These are phyloP conservation scores for Moesziomyces parantarcticus DNA, from an alignment of 1,284 basidiomycete species.

Conservation along the genomic window DNA sequence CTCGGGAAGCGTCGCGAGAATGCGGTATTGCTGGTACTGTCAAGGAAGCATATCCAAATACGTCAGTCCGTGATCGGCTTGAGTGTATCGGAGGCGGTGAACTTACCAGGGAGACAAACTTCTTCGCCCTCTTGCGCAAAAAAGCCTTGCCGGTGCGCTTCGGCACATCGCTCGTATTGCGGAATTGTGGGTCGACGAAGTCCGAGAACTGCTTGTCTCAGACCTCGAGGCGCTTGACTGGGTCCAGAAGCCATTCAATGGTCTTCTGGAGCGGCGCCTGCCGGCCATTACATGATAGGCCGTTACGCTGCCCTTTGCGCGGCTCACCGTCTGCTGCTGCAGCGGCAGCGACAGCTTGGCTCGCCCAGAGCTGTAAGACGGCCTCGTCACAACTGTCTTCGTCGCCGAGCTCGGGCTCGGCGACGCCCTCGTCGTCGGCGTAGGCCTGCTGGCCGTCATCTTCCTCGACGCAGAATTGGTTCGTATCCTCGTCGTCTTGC, in stretches of 20 bases:
- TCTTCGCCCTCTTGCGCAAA: neutral
- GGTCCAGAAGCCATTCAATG: conserved; percentile 2
- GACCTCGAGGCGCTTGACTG: conserved; percentile 11
- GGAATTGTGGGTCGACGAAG: conserved; percentile 6
- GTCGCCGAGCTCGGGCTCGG: neutral
- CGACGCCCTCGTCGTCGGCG: neutral
- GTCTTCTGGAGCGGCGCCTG: neutral
- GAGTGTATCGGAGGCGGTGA: neutral
- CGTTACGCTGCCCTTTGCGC: too few species aligned
- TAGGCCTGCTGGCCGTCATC: conserved; percentile 1
- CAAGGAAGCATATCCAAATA: too few species aligned
- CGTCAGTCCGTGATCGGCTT: too few species aligned
- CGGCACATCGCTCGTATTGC: neutral
- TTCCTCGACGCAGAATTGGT: too few species aligned
- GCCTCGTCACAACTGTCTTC: conserved; percentile 8
- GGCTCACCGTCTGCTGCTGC: neutral
- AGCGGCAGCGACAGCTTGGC: neutral
- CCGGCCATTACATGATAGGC: too few species aligned
- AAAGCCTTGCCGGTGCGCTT: conserved; percentile 17
- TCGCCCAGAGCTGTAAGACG: neutral
- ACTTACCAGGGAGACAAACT: conserved; percentile 24
- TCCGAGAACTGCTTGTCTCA: conserved; percentile 15
- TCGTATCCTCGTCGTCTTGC: too few species aligned
- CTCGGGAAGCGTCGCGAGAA: neutral
- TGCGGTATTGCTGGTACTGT: conserved; percentile 2